Base-by-base conservation (phyloP, 352 stramenopile species). In the Pythium aristosporum region DNA sequence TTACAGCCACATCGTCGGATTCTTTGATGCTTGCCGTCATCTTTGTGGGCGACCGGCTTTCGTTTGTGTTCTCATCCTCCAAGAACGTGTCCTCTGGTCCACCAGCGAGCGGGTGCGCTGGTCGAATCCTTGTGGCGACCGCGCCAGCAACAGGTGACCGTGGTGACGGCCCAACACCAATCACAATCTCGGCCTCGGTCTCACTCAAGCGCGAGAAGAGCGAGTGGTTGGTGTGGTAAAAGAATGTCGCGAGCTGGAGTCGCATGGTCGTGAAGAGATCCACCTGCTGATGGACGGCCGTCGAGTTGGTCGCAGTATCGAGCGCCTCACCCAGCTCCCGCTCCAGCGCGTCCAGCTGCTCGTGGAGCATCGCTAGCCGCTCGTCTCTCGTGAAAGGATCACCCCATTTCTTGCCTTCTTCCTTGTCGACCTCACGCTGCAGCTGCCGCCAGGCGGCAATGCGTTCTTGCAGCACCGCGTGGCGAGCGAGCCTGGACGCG, bases 241-340 rank as follows among this genome's bases (percentile, higher is more conserved):
- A 94, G 69, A 94, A 92, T 23, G 84, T 85, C 32, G 82, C 75
- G 11, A 85, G 74, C 69, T 92, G 85, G 30, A 94, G 65, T 4
- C 82, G 73, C 82, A 84, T 89, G 13, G 78, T 75, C 41, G 69
- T 80, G 61, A 92, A 91, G 25, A 91, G 68, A 52, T 87, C 76
- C 11, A 57, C 60, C 39, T 79, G 64, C 55, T 72, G 80, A 20
- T 60, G 53, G 28, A 77, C 59, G 13, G 74, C 67, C 10, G 53
- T 59, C 6, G 65, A 67, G 37, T 80, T 68, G 3, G 72, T 79
- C 0, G 70, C 67, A 5, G 75, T 70, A 36, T 90, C 79, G 28
- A 92, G 67, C 6, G 66, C 65, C 0, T 72, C 71, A 21, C 77
- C 56, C 7, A 94, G 64, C 28, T 71, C 55, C 9, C 72, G 44